phyloP scores from a whole-genome alignment of 2,329 filamentous ascomycete genomes.

The Botrytis hyacinthi region DNA sequence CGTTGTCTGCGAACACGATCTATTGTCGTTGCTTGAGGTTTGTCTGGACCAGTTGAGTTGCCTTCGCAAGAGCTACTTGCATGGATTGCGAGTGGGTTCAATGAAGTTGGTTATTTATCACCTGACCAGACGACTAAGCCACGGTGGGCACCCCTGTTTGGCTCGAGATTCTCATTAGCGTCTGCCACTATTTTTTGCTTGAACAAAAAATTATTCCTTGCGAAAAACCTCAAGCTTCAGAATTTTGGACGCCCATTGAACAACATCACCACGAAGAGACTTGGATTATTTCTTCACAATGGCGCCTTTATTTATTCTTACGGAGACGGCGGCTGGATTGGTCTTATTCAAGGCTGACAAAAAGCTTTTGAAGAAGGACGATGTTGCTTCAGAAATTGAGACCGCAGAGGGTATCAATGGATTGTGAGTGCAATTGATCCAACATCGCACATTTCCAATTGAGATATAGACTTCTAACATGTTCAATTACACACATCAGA shows the following conservation, averaged over 20 bases:
- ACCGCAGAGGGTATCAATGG: constrained; percentile 82
- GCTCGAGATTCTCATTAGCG: constrained; percentile 23
- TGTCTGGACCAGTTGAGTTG: constrained; percentile 20
- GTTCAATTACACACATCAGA: constrained; percentile 44
- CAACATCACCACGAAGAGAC: constrained; percentile 22
- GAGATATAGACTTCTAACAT: constrained; percentile 27
- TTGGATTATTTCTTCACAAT: constrained; percentile 49
- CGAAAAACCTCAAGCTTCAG: constrained; percentile 25
- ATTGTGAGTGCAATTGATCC: constrained; percentile 59
- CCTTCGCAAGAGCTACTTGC: constrained; percentile 17
- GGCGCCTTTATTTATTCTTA: constrained; percentile 82
- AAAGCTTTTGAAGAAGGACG: constrained; percentile 89
- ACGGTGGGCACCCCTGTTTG: neutral
- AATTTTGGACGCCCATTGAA: constrained; percentile 22
- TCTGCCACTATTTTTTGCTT: constrained; percentile 24
- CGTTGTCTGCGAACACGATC: constrained; percentile 17
- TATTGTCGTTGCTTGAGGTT: constrained; percentile 22
- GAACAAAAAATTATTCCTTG: constrained; percentile 30
- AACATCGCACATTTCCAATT: constrained; percentile 12
- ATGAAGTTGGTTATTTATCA: constrained; percentile 10
- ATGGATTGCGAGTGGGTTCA: constrained; percentile 13
- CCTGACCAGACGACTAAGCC: constrained; percentile 22
- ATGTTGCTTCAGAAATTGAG: constrained; percentile 70
- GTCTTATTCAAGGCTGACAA: constrained; percentile 99
- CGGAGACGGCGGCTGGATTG: constrained; percentile 84